Conservation (phyloP, 2,329 filamentous ascomycete species). For the Microdochium bolleyi region DNA sequence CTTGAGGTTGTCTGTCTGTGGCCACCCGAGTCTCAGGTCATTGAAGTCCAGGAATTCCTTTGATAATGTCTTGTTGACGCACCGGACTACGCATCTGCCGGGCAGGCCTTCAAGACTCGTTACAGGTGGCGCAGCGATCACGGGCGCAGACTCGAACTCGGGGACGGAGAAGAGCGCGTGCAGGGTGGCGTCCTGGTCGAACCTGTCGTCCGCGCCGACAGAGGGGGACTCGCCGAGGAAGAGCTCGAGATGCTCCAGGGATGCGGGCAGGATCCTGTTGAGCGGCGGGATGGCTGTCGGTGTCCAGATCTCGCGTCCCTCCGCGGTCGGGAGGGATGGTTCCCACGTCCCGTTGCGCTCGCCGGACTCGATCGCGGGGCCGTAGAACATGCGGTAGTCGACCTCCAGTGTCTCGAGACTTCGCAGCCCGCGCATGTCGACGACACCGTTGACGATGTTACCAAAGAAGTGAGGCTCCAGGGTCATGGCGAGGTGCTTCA, state of each 20-base stretch:
- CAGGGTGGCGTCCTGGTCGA: background rate
- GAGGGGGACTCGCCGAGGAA: background rate
- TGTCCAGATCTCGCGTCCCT: background rate
- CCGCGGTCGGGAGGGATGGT: background rate
- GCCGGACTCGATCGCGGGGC: background rate
- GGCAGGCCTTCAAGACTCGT: background rate
- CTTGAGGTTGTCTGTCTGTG: background rate
- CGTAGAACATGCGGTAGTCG: background rate
- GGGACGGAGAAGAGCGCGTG: background rate
- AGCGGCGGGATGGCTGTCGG: background rate
- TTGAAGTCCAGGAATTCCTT: background rate
- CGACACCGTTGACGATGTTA: background rate
- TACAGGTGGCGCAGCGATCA: background rate
- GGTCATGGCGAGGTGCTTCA: background rate
- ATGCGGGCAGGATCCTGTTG: background rate
- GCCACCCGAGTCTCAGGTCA: background rate
- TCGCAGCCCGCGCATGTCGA: background rate
- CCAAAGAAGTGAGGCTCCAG: background rate
- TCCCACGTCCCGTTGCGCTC: background rate
- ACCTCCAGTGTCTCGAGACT: background rate
- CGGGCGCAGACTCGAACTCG: background rate
- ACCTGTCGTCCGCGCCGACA: background rate
- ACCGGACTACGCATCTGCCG: background rate
- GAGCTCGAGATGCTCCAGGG: background rate
- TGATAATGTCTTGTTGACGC: background rate